Conservation (phyloP, 2,329 filamentous ascomycete species). For the Orbilia oligospora region DNA sequence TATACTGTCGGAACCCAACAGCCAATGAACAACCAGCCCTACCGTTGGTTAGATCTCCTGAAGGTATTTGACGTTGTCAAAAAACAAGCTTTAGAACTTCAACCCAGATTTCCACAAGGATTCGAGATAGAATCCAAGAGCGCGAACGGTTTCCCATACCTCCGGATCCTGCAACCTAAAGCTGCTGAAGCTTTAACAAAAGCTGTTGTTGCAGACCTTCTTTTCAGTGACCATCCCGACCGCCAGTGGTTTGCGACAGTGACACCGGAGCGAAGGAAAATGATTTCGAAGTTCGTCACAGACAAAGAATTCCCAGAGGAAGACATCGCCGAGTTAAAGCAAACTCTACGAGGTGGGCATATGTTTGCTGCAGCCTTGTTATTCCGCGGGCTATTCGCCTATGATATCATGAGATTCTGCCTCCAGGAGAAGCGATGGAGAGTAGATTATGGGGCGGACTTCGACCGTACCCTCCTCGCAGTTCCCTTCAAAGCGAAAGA, state of each 20-base stretch:
- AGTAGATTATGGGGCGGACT: constrained; percentile 76
- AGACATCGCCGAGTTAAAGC: constrained; percentile 67
- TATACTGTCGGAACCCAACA: constrained; percentile 74
- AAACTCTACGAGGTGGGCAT: constrained; percentile 59
- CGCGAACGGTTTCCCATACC: constrained; percentile 68
- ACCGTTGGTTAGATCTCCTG: constrained; percentile 74
- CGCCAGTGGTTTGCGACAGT: constrained; percentile 67
- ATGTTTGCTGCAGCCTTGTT: constrained; percentile 68
- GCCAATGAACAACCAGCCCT: constrained; percentile 71
- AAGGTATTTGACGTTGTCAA: constrained; percentile 70
- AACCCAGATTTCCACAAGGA: constrained; percentile 66
- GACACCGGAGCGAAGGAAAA: constrained; percentile 66
- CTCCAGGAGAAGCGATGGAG: constrained; percentile 75
- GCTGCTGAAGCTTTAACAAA: constrained; percentile 65
- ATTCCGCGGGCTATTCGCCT: constrained; percentile 73
- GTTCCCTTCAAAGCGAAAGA: constrained; percentile 76
- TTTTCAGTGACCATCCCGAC: constrained; percentile 68
- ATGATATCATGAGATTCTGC: constrained; percentile 72
- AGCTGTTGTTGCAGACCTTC: constrained; percentile 65
- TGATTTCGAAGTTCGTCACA: constrained; percentile 70
- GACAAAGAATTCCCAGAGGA: constrained; percentile 64
- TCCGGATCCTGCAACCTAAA: constrained; percentile 69
- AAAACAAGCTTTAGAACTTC: constrained; percentile 65
- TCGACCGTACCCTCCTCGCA: constrained; percentile 69
- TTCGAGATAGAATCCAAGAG: constrained; percentile 68